Evolutionary conservation across 163 green algal species (phyloP), one percentile per base, ranked within the genome.

Genomic region (Scenedesmus sp.): DNA sequence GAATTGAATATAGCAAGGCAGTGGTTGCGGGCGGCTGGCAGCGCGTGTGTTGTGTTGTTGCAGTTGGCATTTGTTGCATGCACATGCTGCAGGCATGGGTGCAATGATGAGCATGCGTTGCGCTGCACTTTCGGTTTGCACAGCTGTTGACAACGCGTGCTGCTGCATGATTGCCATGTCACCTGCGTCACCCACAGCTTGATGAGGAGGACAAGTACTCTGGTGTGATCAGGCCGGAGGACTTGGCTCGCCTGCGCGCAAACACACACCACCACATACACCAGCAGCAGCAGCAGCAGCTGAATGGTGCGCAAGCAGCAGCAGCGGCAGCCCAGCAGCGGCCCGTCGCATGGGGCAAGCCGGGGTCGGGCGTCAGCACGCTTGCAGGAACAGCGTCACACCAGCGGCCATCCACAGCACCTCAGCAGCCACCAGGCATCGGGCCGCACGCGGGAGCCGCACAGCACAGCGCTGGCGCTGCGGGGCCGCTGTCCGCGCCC

Each of bases 121-220:
- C n/a, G n/a, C 49, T 20, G n/a, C n/a, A n/a, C n/a, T 16, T 9
- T 83, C 18, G 10, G 22, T 7, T 43, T 26, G 33, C 37, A 13
- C 43, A 72, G 30, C 42, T 42, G 72, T 46, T n/a, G n/a, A n/a
- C 33, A 12, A 13, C 46, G 33, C n/a, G 30, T 46, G 33, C 72
- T 59, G 76, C 40, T 56, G 37, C 42, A 44, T 43, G 6, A 76
- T 18, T 37, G 65, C 6, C 4, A 40, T n/a, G 6, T 76, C 7
- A 76, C 7, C 7, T 70, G 56, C 68, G 30, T n/a, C 37, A 9
- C 16, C 18, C 5, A 53, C 59, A 96, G 86, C 81, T 97, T 85
- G 95, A 98, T 85, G 96, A 98, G 93, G 96, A 98, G 93, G 96
- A 96, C 87, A 94, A 94, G 51, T 97, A 97, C 83, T 95, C 94